These are phyloP conservation scores for Penicillium olsonii DNA, from an alignment of 2,329 filamentous ascomycete species.

Conservation along the genomic window DNA sequence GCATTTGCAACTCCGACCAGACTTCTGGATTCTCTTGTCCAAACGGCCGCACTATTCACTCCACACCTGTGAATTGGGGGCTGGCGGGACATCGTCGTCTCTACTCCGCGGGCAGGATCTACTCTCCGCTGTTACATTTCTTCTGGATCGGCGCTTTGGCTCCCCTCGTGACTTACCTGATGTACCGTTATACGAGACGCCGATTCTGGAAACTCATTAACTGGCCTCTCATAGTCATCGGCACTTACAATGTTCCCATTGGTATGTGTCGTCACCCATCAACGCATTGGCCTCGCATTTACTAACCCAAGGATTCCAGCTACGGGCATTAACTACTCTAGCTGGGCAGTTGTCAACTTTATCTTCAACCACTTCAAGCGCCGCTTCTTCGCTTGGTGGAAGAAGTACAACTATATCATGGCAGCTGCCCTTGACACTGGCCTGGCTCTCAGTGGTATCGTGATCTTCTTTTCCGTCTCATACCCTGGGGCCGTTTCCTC, in stretches of 20 bases:
- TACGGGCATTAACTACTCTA: slow-evolving; percentile 40
- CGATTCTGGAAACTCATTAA: slow-evolving; percentile 40
- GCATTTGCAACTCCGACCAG: slow-evolving; percentile 45
- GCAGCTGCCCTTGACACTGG: slow-evolving; percentile 43
- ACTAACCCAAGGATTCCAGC: slow-evolving; percentile 18
- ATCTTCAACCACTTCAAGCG: slow-evolving; percentile 46
- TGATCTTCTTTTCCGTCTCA: slow-evolving; percentile 39
- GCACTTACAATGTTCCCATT: slow-evolving; percentile 30
- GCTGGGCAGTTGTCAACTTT: slow-evolving; percentile 52
- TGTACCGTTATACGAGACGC: slow-evolving; percentile 29
- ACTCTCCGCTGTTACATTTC: slow-evolving; percentile 51
- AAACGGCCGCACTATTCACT: slow-evolving; percentile 52
- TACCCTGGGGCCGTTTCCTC: slow-evolving; percentile 34
- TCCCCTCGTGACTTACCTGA: slow-evolving; percentile 22
- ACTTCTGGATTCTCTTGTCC: slow-evolving; percentile 53
- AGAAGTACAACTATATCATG: slow-evolving; percentile 48
- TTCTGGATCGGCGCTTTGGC: slow-evolving; percentile 51
- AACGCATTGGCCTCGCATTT: background rate
- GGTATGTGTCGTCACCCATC: slow-evolving; percentile 13
- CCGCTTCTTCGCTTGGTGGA: slow-evolving; percentile 44
- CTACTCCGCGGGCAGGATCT: slow-evolving; percentile 51
- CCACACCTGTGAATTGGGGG: slow-evolving; percentile 54
- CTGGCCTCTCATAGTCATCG: slow-evolving; percentile 35
- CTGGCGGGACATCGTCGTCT: slow-evolving; percentile 54
- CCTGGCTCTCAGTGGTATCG: slow-evolving; percentile 34